Evolutionary conservation across 164 flowering plant genomes (phyloP), one percentile per base, ranked within the genome.

Genomic region (Kalanchoe fedtschenkoi): DNA sequence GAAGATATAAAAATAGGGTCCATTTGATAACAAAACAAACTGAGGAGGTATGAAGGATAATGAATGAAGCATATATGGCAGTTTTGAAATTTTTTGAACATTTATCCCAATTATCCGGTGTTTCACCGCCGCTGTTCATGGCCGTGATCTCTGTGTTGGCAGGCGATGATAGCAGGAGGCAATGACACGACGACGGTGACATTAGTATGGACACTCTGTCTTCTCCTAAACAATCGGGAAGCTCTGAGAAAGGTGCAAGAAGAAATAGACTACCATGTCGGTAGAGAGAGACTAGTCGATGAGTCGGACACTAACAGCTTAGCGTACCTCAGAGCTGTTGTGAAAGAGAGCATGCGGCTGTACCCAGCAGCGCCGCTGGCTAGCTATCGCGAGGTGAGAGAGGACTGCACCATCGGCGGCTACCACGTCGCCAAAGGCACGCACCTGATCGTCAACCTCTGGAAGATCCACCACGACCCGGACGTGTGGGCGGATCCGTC

Each of bases 211-310:
- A 62, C 68, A 13, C 53, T 78, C 6, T 51, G 74, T 1, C 38
- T 72, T 14, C 56, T 80, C 5, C 66, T 74, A 1, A 76, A 80
- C 62, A 64, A 80, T 16, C 71, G 30, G 1, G 19, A 41, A 1
- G 58, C 37, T 0, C 22, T 71, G 32, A 61, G 64, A 10, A 70
- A 65, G 41, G 78, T 67, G 4, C 75, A 73, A 59, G 64, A 67
- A 29, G 81, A 75, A 35, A 16, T 78, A 16, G 77, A 73, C 32
- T 1, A 1, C 13, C 62, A 71, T 13, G 72, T 80, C 3, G 83
- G 76, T 1, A 77, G 15, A 34, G 66, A 68, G 0, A 66, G 81
- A 24, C 58, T 57, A 22, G 76, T 73, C 7, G 61, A 61, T 3
- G 73, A 66, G 59, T 65, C 73, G 1, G 76, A 75, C 64, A 17